A percentile compares a stretch with the other conserved stretches of the same genome.
Conservation (phyloP, 2,329 filamentous ascomycete genomes). For the Diplodia mutila region DNA sequence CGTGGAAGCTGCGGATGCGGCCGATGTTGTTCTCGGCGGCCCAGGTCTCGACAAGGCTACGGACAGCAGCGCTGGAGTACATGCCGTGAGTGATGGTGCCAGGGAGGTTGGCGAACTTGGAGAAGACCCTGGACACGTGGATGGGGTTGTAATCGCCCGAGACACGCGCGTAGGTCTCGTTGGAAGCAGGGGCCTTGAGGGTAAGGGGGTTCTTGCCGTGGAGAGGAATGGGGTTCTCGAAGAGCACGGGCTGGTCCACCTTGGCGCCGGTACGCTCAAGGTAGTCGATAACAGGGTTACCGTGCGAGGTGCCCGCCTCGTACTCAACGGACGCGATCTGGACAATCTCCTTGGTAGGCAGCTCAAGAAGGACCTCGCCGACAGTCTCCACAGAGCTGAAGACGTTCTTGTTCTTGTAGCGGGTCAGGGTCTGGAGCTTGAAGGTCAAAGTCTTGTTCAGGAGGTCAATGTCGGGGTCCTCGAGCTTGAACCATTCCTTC, state of each 20-base stretch:
- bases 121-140: conserved; percentile 95
- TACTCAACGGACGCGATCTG: conserved; percentile 98
- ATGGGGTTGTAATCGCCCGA: conserved; percentile 99
- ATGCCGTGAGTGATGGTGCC: conserved; percentile 99
- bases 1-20: conserved; percentile 95
- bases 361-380: conserved; percentile 89
- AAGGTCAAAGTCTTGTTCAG: conserved; percentile 93
- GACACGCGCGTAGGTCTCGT: conserved; percentile 96
- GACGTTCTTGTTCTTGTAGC: conserved; percentile 92
- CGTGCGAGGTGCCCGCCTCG: conserved; percentile 85
- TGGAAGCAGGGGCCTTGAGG: conserved; percentile 89
- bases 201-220: conserved; percentile 88
- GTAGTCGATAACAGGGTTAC: conserved; percentile 97
- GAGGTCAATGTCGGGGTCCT: conserved; percentile 82
- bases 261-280: conserved; percentile 87
- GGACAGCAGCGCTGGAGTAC: conserved; percentile 97
- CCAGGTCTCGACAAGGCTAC: conserved; percentile 97
- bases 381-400: conserved; percentile 91
- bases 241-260: conserved; percentile 94
- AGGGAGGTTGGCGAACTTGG: conserved; percentile 90
- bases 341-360: conserved; percentile 95
- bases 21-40: conserved; percentile 98
- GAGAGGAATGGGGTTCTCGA: conserved; percentile 95
- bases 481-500: conserved; percentile 95
- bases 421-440: conserved; percentile 87